A percentile compares a stretch with the other conserved stretches of the same genome.
Evolutionary conservation across 192 early-diverging fungal genomes (phyloP).

Genomic region (Glomus cerebriforme): DNA sequence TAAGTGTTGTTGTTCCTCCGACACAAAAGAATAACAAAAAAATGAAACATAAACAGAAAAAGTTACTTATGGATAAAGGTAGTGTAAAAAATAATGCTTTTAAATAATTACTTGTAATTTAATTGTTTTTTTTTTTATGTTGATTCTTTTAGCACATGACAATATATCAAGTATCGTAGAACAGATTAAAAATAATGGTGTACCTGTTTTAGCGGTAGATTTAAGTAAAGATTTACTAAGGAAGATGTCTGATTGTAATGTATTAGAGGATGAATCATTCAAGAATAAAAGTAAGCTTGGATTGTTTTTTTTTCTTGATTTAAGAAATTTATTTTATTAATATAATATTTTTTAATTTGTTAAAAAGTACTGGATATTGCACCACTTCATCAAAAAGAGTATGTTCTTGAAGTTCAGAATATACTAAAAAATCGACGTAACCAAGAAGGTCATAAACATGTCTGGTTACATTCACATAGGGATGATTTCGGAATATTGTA

Average conservation of each 20-base stretch:
- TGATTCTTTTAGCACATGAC: constrained; percentile 47
- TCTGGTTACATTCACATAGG: constrained; percentile 75
- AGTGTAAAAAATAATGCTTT: constrained; percentile 26
- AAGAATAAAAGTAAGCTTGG: constrained; percentile 53
- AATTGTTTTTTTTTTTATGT: neutral
- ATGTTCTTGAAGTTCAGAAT: constrained; percentile 30
- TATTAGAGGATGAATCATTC: constrained; percentile 66
- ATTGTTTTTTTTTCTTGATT: constrained; percentile 42
- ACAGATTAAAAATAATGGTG: constrained; percentile 44
- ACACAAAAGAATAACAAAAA: constrained; percentile 51
- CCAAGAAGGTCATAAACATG: constrained; percentile 47
- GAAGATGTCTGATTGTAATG: constrained; percentile 56
- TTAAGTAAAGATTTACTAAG: constrained; percentile 59
- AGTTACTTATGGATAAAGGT: constrained; percentile 61
- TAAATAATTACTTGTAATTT: constrained; percentile 31
- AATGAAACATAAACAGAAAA: constrained; percentile 60
- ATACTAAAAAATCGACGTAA: constrained; percentile 37
- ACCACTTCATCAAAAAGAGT: constrained; percentile 33
- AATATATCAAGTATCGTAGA: constrained; percentile 60
- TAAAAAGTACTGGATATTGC: constrained; percentile 20
- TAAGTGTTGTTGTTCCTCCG: constrained; percentile 49
- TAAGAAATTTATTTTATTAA: constrained; percentile 52
- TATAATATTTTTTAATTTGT: neutral
- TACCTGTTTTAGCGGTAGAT: constrained; percentile 69
- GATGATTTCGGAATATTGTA: constrained; percentile 67